These are phyloP conservation scores for Trichoderma atroviride DNA, from an alignment of 2,329 filamentous ascomycete genomes.

Conservation along the genomic window DNA sequence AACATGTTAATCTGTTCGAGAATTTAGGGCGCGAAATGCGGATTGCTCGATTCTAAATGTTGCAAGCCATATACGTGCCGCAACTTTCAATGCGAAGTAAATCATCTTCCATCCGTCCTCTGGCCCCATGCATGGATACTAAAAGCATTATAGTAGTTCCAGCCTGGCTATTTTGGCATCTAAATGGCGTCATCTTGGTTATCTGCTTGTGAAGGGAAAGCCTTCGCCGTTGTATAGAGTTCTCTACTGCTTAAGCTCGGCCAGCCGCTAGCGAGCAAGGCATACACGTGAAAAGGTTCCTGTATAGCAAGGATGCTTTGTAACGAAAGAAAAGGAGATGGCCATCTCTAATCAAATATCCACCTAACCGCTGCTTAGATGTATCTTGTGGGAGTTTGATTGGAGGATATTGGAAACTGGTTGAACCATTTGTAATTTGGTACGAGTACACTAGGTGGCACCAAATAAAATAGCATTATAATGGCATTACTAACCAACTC, in stretches of 20 bases:
- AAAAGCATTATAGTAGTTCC: not conserved
- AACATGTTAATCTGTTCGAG: not conserved
- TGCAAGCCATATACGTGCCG: not conserved
- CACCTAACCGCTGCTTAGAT: too few relatives aligned
- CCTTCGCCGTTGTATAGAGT: not conserved
- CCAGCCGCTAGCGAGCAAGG: too few relatives aligned
- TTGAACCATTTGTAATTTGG: too few relatives aligned
- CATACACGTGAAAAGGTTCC: too few relatives aligned
- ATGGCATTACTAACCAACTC: too few relatives aligned
- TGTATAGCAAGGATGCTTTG: too few relatives aligned
- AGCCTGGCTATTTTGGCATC: not conserved
- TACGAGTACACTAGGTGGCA: too few relatives aligned
- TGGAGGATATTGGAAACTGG: too few relatives aligned
- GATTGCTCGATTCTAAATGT: not conserved
- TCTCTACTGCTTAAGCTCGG: not conserved
- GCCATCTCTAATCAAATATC: too few relatives aligned
- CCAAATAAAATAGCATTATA: too few relatives aligned
- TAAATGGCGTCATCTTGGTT: not conserved
- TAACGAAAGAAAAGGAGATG: too few relatives aligned
- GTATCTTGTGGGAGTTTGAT: too few relatives aligned
- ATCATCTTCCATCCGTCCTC: fast-evolving
- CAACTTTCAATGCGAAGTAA: not conserved
- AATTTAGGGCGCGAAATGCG: not conserved
- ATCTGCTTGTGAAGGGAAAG: not conserved
- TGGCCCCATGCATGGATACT: not conserved